Evolutionary conservation across 139 green algal species (phyloP).

Genomic region (Gonium pectorale): DNA sequence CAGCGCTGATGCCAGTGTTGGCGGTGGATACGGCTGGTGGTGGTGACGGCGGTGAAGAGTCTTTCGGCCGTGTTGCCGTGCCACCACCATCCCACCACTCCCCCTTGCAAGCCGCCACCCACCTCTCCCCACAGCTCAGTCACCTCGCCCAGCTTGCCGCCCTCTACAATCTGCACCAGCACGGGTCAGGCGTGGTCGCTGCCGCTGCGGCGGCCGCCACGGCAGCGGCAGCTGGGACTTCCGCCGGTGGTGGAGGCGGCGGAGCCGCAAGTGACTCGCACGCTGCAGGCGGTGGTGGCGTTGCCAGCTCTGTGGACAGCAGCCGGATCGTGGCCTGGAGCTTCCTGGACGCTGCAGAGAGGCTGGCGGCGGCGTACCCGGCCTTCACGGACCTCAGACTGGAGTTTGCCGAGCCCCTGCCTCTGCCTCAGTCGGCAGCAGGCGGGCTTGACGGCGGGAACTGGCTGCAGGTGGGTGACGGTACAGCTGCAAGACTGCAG

Average conservation of each 20-base stretch:
- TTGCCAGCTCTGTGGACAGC: conserved; percentile 35
- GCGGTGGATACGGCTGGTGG: neutral
- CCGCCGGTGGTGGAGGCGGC: neutral
- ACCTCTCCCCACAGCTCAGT: neutral
- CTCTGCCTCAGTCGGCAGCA: neutral
- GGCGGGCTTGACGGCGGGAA: neutral
- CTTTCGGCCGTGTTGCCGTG: neutral
- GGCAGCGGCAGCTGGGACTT: neutral
- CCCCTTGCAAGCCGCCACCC: neutral
- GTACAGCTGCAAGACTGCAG: neutral
- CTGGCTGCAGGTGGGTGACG: conserved; percentile 21
- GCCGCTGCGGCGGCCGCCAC: neutral
- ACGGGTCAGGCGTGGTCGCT: neutral
- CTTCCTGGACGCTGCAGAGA: conserved; percentile 25
- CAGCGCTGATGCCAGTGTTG: neutral
- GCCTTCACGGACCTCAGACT: conserved; percentile 1
- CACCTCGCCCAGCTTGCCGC: neutral
- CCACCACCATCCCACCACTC: neutral
- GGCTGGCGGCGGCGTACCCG: neutral
- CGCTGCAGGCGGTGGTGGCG: conserved; percentile 13
- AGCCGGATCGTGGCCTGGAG: conserved; percentile 30
- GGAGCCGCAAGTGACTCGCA: conserved; percentile 26
- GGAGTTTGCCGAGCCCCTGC: conserved; percentile 29
- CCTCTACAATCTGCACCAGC: neutral
- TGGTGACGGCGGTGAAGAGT: neutral